phyloP scores from a whole-genome alignment of 164 flowering plant species.

The Vitis labrusca region DNA sequence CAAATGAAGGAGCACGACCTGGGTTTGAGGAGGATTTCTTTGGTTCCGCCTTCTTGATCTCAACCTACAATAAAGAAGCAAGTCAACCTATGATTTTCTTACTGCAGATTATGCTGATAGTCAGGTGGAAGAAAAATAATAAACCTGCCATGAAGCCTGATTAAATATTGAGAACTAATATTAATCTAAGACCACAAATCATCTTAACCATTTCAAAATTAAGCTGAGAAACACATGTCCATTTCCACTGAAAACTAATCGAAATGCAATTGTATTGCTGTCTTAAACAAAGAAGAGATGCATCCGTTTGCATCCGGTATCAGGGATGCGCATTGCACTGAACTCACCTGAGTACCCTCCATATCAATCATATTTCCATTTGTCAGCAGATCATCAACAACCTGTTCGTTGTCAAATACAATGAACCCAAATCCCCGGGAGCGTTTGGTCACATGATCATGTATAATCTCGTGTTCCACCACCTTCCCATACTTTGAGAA shows the following conservation, averaged over 20 bases:
- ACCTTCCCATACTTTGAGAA: constrained; percentile 84
- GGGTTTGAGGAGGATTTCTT: constrained; percentile 92
- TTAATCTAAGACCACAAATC: no score
- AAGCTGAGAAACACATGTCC: no score
- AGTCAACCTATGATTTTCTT: constrained; percentile 65
- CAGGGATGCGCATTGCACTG: not conserved
- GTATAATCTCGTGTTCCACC: constrained; percentile 81
- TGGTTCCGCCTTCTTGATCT: constrained; percentile 99
- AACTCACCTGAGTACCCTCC: constrained; percentile 82
- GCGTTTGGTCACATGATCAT: constrained; percentile 81
- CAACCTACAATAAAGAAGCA: constrained; percentile 96
- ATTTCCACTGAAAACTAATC: constrained; percentile 9
- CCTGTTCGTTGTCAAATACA: constrained; percentile 75
- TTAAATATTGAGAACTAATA: no score
- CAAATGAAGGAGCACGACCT: constrained; percentile 56
- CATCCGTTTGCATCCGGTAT: no score
- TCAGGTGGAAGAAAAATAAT: constrained; percentile 12
- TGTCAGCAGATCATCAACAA: constrained; percentile 70
- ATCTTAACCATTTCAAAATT: no score
- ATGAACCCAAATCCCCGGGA: constrained; percentile 95
- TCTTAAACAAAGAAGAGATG: no score
- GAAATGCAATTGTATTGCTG: no score
- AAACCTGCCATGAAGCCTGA: constrained; percentile 7
- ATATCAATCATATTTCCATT: constrained; percentile 93
- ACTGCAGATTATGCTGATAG: constrained; percentile 24